Base-by-base conservation (phyloP, 768 basidiomycete species). In the Pilatotrama ljubarskyi region DNA sequence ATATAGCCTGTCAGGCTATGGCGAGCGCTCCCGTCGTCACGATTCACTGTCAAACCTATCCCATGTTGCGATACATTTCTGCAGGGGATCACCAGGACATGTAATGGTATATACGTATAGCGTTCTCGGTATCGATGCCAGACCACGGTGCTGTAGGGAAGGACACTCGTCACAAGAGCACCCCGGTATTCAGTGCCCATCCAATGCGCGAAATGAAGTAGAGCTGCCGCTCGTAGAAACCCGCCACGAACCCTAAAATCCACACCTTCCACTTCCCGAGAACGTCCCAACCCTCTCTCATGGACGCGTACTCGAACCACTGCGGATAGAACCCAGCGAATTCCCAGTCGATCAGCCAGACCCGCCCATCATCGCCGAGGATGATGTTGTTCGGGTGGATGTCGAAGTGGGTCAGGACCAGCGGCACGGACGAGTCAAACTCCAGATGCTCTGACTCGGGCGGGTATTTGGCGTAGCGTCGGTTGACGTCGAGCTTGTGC, bases 301-400 rank as follows among this genome's bases (percentile, higher is more conserved):
- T 48, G 2, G n/a, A 24, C 9, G 18, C 43, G 17, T 54, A 53
- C 22, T 60, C 59, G 5, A 64, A 58, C 41, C 52, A 62, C 17
- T 32, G 46, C 13, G 61, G 57, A 24, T 62, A 62, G 38, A 58
- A 65, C 5, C 61, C 61, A 10, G 55, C 18, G 18, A 46, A 43
- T 7, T 25, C 60, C 56, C 51, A 65, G 49, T 65, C 61, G 38
- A 62, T 56, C 14, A 65, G 22, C 64, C 57, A 60, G 20, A 60
- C 11, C n/a, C 20, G 22, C 1, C 29, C 24, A 11, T 54, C 44
- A 9, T 54, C 38, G 29, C 29, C 59, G 9, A 60, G 4, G 44
- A 54, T 41, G 36, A 60, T 25, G 35, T 53, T 60, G 25, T 18
- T 24, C 1, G 52, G 46, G 6, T 14, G 2, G 47, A 60, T 29